Percentiles rank a stretch among this genome's conserved stretches.
Evolutionary conservation across 108 stramenopile species (phyloP).

Genomic region (Nannochloropsis salina): DNA sequence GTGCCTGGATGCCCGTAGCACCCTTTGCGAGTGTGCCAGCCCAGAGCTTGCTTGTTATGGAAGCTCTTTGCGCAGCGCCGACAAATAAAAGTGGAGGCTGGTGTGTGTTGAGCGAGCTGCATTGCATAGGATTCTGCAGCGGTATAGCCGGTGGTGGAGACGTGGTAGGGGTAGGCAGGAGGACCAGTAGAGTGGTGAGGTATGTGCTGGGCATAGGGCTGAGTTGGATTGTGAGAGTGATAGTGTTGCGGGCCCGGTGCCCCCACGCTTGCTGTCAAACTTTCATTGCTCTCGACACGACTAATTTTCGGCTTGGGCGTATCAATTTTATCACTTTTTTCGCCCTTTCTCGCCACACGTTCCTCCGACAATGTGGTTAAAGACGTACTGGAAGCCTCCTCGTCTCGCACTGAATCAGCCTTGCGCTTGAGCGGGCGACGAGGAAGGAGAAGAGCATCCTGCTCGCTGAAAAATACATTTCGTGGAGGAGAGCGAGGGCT

Average conservation of each 20-base stretch:
- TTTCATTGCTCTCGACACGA: neutral
- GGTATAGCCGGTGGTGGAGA: neutral
- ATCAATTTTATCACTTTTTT: neutral
- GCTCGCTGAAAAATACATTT: neutral
- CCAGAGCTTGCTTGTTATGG: neutral
- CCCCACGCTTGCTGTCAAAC: neutral
- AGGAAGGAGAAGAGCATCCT: neutral
- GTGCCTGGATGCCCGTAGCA: neutral
- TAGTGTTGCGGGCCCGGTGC: neutral
- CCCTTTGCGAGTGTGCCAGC: neutral
- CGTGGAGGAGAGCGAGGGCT: neutral
- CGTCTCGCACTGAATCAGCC: neutral
- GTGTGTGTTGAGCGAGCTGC: neutral
- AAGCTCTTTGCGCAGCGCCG: neutral
- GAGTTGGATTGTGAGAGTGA: neutral
- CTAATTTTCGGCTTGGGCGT: neutral
- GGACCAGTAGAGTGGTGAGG: neutral
- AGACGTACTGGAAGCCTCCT: no score
- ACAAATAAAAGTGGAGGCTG: neutral
- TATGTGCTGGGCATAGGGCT: neutral
- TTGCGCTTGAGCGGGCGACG: conserved; percentile 7
- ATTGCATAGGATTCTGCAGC: neutral
- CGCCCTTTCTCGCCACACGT: neutral
- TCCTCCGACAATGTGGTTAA: neutral
- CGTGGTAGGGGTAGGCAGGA: neutral